Base-by-base conservation (phyloP, 2,329 filamentous ascomycete species). In the Celoporthe dispersa region DNA sequence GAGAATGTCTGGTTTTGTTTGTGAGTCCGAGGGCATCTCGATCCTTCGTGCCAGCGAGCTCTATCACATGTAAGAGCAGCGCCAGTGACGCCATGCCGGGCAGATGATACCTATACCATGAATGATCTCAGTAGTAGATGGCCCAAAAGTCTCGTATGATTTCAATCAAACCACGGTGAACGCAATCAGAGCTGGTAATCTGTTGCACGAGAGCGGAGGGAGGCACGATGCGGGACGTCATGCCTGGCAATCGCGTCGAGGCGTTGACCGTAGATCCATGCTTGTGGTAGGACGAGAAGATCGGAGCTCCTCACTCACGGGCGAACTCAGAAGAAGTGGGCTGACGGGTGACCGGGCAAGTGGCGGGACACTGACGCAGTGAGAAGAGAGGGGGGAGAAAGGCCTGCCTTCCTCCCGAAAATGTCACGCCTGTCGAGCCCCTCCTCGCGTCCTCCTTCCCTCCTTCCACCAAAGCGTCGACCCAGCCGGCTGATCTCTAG, bases 81-180 rank as follows among this genome's bases (percentile, higher is more conserved):
- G 51, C 41, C 19, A n/a, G 44, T 37, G 44, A 64, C 41, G 62
- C 62, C 62, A 64, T 22, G 44, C 12, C 19, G 44, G 31, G 33
- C 11, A 2, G 62, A 44, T 53, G 41, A 57, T 25, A 6, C 31
- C 3, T 19, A 48, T 19, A 33, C 25, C 28, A 64, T 41, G 31
- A 19, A 64, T 12, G 9, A 31, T 9, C 19, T 55, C 11, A n/a
- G 28, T 22, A 64, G 25, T 22, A 37, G 25, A 4, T n/a, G 7
- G 39, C 9, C n/a, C 16, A 7, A 19, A 35, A 16, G 3, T 53
- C 19, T 51, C 62, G 37, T 64, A 44, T 28, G 61, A 64, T 33
- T 6, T 11, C 25, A 53, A 35, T 11, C 25, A 53, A 35, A 39
- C 22, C 22, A 64, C 25, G 41, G 33, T 35, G 44, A 53, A 51